Evolutionary conservation across 768 basidiomycete species (phyloP), one percentile per base, ranked within the genome.

Genomic region (Dictyophora rubrovolvata): DNA sequence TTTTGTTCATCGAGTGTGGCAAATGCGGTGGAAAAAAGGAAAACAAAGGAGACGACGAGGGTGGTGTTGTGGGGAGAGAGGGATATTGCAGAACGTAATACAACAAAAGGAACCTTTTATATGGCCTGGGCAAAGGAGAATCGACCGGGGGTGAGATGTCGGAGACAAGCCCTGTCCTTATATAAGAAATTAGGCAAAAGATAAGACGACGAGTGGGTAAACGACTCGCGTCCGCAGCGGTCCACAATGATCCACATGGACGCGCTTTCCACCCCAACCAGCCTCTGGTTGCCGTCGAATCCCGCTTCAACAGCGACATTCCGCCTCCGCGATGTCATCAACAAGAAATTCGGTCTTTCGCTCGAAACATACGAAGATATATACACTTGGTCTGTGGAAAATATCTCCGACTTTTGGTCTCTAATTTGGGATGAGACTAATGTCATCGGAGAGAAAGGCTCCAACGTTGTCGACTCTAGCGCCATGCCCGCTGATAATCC

Each of bases 371-470:
- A 89, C 68, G 66, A 75, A 56, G 85, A 89, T 56, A 74, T 90
- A 6, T 87, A 82, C 65, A 67, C 62, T 42, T 87, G 87, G 87
- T 88, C 86, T 1, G 78, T 75, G 5, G 63, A 71, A 22, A 68
- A 85, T 66, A 74, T 85, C 60, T 79, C 80, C 61, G 69, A 71
- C 37, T 91, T 91, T 71, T 91, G 88, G 89, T 72, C 72, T 35
- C 66, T 76, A 16, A 82, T 86, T n/a, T 91, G 87, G 88, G 86
- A 89, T 65, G 74, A 75, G 55, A 80, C 83, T 2, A 68, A 67
- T 54, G 74, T 89, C 61, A 73, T 86, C 56, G 86, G 87, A 18
- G 60, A 76, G 60, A 87, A 86, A 69, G 85, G 83, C 54, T 62
- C 61, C 48, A 77, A 80, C 68, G 75, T 85, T 55, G 82, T 88